These are phyloP conservation scores for Alternaria rosae DNA, from an alignment of 2,329 filamentous ascomycete genomes.

Conservation along the genomic window DNA sequence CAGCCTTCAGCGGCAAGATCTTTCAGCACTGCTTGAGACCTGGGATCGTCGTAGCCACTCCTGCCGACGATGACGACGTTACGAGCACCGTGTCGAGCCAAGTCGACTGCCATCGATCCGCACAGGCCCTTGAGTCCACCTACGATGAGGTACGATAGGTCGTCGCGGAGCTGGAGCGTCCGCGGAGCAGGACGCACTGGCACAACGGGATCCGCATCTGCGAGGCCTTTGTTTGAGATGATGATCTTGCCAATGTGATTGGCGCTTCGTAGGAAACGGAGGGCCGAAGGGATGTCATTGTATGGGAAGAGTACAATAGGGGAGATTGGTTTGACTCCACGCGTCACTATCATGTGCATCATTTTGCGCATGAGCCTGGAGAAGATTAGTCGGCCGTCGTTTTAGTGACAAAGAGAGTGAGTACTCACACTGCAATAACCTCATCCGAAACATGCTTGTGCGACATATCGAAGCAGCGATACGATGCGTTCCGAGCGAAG, in stretches of 20 bases:
- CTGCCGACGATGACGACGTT: conserved; percentile 24
- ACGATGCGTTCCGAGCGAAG: conserved; percentile 5
- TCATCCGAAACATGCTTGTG: not conserved
- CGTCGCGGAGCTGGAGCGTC: not conserved
- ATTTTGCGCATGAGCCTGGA: no score
- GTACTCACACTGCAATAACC: not conserved
- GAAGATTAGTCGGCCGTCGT: no score
- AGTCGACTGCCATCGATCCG: conserved; percentile 18
- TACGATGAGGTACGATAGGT: conserved; percentile 26
- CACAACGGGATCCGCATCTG: not conserved
- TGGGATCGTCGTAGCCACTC: not conserved
- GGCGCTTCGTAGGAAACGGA: conserved; percentile 36
- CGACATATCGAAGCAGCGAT: conserved; percentile 2
- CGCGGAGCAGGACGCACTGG: not conserved
- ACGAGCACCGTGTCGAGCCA: conserved; percentile 27
- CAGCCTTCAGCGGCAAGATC: conserved; percentile 17
- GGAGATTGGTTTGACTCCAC: no score
- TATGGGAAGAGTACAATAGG: no score
- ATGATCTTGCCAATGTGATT: conserved; percentile 54
- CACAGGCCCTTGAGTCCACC: conserved; percentile 34
- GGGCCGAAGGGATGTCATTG: no score
- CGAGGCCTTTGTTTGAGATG: conserved; percentile 24
- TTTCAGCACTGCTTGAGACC: conserved; percentile 9
- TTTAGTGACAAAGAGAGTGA: no score
- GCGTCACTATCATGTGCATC: no score